These are phyloP conservation scores for Fusarium tuaranense DNA, from an alignment of 2,329 filamentous ascomycete genomes.

Conservation along the genomic window DNA sequence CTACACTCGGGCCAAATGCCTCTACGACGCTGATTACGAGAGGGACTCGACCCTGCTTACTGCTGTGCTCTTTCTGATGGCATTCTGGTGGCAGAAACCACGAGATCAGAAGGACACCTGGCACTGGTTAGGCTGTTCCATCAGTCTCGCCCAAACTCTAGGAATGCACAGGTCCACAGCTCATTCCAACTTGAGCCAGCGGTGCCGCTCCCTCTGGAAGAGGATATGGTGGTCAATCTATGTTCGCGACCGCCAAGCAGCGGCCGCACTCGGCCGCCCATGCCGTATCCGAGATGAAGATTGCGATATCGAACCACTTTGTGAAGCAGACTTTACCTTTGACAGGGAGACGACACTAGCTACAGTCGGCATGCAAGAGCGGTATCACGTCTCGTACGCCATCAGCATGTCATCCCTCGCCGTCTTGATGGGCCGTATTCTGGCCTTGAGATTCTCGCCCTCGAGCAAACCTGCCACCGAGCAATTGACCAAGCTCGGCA, in stretches of 20 bases:
- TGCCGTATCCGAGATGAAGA: slow-evolving; percentile 37
- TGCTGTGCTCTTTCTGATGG: neutral
- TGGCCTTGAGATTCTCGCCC: neutral
- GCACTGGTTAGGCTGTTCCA: neutral
- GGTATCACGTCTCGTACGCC: neutral
- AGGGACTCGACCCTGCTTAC: neutral
- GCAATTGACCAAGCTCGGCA: neutral
- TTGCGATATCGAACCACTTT: slow-evolving; percentile 27
- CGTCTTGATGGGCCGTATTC: neutral
- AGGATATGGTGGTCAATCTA: neutral
- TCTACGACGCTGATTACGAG: neutral
- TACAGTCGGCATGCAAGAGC: neutral
- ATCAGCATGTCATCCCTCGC: neutral
- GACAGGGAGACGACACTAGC: slow-evolving; percentile 9
- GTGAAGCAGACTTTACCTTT: slow-evolving; percentile 20
- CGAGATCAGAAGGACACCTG: neutral
- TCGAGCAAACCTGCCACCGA: neutral
- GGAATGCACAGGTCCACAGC: neutral
- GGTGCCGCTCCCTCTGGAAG: neutral
- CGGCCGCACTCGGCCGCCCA: slow-evolving; percentile 26
- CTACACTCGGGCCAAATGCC: neutral
- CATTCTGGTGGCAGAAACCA: neutral
- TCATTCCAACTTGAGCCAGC: neutral
- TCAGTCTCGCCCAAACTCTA: neutral
- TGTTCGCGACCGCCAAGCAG: slow-evolving; percentile 29